Percentiles rank a stretch among this genome's conserved stretches.
These are phyloP conservation scores for Talaromyces marneffei DNA, from an alignment of 2,329 filamentous ascomycete species.

Conservation along the genomic window DNA sequence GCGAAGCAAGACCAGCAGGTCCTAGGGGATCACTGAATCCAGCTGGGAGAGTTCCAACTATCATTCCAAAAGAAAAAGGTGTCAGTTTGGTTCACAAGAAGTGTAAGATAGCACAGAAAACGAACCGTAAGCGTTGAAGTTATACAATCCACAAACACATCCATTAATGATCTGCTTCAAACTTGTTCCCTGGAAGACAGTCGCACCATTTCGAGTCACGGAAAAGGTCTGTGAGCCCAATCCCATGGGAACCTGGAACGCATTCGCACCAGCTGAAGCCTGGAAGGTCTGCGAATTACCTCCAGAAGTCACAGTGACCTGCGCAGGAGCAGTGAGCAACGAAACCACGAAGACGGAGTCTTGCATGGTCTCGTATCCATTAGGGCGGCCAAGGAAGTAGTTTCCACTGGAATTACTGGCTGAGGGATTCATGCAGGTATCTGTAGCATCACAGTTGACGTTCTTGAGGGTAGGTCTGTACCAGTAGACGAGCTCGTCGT, in stretches of 20 bases:
- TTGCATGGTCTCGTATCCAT: conserved; percentile 46
- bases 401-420: conserved; percentile 44
- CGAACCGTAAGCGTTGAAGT: conserved; percentile 39
- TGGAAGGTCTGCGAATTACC: conserved; percentile 40
- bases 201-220: conserved; percentile 38
- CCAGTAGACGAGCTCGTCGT: conserved; percentile 52
- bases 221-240: conserved; percentile 45
- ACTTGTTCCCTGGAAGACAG: conserved; percentile 44
- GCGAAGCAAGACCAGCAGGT: conserved; percentile 26
- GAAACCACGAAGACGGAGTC: conserved; percentile 52
- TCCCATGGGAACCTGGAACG: conserved; percentile 44
- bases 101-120: neutral
- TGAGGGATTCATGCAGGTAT: conserved; percentile 41
- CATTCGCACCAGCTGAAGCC: conserved; percentile 43
- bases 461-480: conserved; percentile 47
- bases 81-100: neutral
- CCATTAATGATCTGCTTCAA: conserved; percentile 46
- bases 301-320: conserved; percentile 44
- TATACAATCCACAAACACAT: conserved; percentile 45
- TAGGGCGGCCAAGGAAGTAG: conserved; percentile 48
- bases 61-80: conserved; percentile 28
- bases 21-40: conserved; percentile 31
- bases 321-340: conserved; percentile 43
- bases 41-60: conserved; percentile 42
- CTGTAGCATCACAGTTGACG: conserved; percentile 48